Conservation (phyloP, 2,329 filamentous ascomycete genomes). For the Penicillium glabrum region DNA sequence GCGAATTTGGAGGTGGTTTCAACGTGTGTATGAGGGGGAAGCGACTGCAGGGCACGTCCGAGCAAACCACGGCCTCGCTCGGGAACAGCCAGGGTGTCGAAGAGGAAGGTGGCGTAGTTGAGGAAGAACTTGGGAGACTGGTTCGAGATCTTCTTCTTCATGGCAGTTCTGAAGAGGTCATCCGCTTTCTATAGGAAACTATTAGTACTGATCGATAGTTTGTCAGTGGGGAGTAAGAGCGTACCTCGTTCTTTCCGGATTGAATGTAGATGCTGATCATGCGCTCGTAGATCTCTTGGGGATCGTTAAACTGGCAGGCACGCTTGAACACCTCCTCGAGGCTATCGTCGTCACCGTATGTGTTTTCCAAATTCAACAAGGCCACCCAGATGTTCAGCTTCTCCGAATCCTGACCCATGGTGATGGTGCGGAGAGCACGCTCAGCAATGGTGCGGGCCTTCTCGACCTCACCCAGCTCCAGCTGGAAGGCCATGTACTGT, state of each 20-base stretch:
- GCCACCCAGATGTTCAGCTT: conserved; percentile 96
- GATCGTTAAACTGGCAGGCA: conserved; percentile 90
- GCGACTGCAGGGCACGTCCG: conserved; percentile 78
- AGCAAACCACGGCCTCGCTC: conserved; percentile 77
- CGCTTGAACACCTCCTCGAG: conserved; percentile 86
- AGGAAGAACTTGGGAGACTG: conserved; percentile 79
- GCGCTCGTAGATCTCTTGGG: conserved; percentile 83
- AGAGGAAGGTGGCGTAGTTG: conserved; percentile 93
- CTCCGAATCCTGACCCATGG: conserved; percentile 84
- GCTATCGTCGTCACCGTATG: conserved; percentile 79
- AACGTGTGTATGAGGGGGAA: conserved; percentile 68
- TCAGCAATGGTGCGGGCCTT: conserved; percentile 88
- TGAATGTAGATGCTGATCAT: conserved; percentile 94
- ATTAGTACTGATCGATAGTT: conserved; percentile 17
- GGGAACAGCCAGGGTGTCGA: conserved; percentile 68
- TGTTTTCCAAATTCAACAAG: conserved; percentile 88
- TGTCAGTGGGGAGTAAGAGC: conserved; percentile 23
- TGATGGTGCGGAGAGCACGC: conserved; percentile 86
- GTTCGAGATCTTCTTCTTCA: conserved; percentile 83
- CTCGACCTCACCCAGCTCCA: conserved; percentile 83
- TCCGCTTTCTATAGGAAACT: conserved; percentile 70
- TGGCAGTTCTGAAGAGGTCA: conserved; percentile 77
- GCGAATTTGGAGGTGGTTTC: conserved; percentile 84
- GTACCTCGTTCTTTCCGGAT: conserved; percentile 78
- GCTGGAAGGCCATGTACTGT: conserved; percentile 97